Conservation (phyloP, 495 filamentous ascomycete genomes). For the Neurospora pannonica region DNA sequence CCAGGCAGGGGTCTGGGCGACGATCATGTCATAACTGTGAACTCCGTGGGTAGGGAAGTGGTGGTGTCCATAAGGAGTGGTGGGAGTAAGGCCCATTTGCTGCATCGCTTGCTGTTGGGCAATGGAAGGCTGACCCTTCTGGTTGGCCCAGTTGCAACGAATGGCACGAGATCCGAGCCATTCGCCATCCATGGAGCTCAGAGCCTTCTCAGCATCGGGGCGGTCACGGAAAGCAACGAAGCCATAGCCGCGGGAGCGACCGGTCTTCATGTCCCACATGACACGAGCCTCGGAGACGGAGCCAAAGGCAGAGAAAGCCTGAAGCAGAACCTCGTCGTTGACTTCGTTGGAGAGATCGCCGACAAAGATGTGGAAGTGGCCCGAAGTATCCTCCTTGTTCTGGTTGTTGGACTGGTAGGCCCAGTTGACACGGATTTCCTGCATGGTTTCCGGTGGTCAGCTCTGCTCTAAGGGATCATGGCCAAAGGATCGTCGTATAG, state of each 20-base stretch:
- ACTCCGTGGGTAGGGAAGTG: slow-evolving; percentile 96
- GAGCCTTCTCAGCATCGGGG: slow-evolving; percentile 85
- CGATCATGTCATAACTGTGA: slow-evolving; percentile 97
- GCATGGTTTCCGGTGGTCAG: slow-evolving; percentile 11
- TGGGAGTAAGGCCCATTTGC: slow-evolving; percentile 97
- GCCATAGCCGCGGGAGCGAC: slow-evolving; percentile 91
- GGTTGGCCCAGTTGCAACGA: slow-evolving; percentile 99
- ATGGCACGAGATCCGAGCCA: slow-evolving; percentile 98
- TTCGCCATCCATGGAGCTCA: slow-evolving; percentile 97
- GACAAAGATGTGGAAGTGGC: slow-evolving; percentile 99
- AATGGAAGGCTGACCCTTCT: slow-evolving; percentile 97
- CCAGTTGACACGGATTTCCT: slow-evolving; percentile 99
- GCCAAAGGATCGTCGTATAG: not conserved
- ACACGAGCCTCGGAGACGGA: slow-evolving; percentile 97
- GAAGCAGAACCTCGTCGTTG: slow-evolving; percentile 89
- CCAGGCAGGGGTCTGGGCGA: slow-evolving; percentile 94
- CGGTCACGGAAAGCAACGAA: slow-evolving; percentile 98
- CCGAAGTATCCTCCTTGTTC: slow-evolving; percentile 96
- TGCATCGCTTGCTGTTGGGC: slow-evolving; percentile 96
- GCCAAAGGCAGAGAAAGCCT: slow-evolving; percentile 96
- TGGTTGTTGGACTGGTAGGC: slow-evolving; percentile 93
- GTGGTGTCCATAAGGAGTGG: slow-evolving; percentile 92
- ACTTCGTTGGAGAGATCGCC: slow-evolving; percentile 98
- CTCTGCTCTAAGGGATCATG: not conserved
- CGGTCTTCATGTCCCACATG: slow-evolving; percentile 99